Conservation (phyloP, 2,329 filamentous ascomycete genomes). For the Tolypocladium inflatum region DNA sequence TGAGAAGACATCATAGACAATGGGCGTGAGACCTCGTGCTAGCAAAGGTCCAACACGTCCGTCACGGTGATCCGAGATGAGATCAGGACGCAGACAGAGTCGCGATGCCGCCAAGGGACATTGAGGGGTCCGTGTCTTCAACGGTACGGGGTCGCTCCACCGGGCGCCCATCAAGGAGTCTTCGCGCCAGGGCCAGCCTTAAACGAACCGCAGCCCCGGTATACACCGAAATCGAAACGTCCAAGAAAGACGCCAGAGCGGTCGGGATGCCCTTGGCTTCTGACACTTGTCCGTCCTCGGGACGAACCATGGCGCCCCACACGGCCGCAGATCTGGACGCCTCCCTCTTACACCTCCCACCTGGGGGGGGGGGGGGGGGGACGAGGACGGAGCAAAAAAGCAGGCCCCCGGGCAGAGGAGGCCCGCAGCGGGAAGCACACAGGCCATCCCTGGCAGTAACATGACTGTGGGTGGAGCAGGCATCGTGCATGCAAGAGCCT, state of each 20-base stretch:
- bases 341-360: constrained; percentile 8
- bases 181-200: constrained; percentile 2
- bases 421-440: constrained; percentile 18
- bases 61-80: not conserved
- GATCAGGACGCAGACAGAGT: not conserved
- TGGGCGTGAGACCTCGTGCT: no score
- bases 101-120: not conserved
- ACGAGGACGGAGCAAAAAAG: not conserved
- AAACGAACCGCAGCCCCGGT: constrained; percentile 22
- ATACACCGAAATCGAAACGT: constrained; percentile 25
- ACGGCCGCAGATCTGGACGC: constrained; percentile 29
- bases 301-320: constrained; percentile 30
- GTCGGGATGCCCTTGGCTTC: constrained; percentile 19
- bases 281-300: constrained; percentile 27
- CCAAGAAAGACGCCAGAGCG: constrained; percentile 14
- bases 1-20: not conserved
- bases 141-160: not conserved
- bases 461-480: constrained; percentile 1
- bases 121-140: not conserved
- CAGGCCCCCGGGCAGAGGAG: not conserved
- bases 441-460: constrained; percentile 3
- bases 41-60: not conserved
- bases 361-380: not conserved
- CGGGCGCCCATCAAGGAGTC: not conserved
- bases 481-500: constrained; percentile 5